phyloP scores from a whole-genome alignment of 805 yeast species.

The Yarrowia osloensis region DNA sequence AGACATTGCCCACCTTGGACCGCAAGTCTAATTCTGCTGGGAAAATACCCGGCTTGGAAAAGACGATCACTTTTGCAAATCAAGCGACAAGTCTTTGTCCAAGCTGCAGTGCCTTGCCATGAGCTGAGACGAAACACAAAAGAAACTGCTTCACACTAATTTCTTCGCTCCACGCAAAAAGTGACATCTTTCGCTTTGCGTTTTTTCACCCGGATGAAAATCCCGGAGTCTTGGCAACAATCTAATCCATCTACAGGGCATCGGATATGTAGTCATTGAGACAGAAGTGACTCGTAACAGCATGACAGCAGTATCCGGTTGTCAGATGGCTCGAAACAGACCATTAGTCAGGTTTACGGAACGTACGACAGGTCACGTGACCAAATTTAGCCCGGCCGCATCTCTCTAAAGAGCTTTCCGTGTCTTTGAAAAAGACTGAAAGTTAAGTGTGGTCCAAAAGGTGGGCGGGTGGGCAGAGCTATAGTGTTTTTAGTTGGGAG shows the following conservation, averaged over 20 bases:
- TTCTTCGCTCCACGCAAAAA: too few species aligned
- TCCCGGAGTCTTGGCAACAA: constrained; percentile 10
- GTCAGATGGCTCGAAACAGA: background rate
- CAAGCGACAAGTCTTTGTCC: background rate
- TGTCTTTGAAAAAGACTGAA: background rate
- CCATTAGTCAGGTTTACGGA: too few species aligned
- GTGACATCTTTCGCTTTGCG: background rate
- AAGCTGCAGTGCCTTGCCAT: background rate
- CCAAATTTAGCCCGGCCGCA: background rate
- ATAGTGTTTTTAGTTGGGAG: background rate
- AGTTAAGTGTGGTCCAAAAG: background rate
- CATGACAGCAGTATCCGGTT: background rate
- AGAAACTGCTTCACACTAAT: too few species aligned
- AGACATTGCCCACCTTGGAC: constrained; percentile 12
- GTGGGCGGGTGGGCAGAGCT: constrained; percentile 9
- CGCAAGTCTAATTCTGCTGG: background rate
- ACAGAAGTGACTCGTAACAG: background rate
- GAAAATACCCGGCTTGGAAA: background rate
- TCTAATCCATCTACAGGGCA: background rate
- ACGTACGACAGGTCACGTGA: background rate
- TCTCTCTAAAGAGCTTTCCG: background rate
- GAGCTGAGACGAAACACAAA: background rate
- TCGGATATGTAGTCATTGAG: constrained; percentile 1
- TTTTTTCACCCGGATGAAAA: background rate
- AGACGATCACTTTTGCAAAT: background rate